Conservation (phyloP, 1,139 yeast genomes). For the Zygosaccharomyces sapae region DNA sequence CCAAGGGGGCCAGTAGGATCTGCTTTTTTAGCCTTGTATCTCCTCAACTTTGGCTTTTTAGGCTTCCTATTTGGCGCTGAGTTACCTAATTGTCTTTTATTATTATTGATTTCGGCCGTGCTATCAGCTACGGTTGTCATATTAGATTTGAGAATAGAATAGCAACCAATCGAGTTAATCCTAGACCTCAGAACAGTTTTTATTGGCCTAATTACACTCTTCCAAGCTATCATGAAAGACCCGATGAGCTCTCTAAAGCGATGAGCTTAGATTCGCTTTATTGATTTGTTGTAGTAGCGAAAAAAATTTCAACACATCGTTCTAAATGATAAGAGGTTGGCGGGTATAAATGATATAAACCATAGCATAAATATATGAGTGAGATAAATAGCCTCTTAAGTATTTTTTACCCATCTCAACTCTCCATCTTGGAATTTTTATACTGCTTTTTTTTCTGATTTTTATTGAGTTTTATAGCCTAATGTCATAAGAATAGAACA, state of each 20-base stretch:
- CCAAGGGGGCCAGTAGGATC: constrained; percentile 84
- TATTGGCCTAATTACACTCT: background rate
- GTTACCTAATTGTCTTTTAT: constrained; percentile 2
- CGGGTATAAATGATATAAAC: background rate
- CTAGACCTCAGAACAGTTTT: background rate
- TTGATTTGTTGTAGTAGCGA: background rate
- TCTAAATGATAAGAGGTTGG: background rate
- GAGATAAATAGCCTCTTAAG: background rate
- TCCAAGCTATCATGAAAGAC: background rate
- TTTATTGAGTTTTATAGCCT: no score
- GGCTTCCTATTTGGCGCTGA: constrained; percentile 5
- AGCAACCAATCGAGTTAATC: background rate
- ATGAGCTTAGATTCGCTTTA: constrained; percentile 7
- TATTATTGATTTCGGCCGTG: constrained; percentile 1
- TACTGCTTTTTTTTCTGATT: background rate
- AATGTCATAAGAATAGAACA: no score
- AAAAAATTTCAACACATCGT: background rate
- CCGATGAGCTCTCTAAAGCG: background rate
- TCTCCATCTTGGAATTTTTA: no score
- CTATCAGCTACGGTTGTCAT: background rate
- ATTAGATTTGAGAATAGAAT: no score
- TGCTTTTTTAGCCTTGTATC: constrained; percentile 56
- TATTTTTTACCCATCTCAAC: background rate
- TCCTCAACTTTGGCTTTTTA: constrained; percentile 41
- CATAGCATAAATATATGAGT: background rate